Percentiles rank a stretch among this genome's conserved stretches.
phyloP scores from a whole-genome alignment of 352 stramenopile genomes.

The Peronospora destructor region DNA sequence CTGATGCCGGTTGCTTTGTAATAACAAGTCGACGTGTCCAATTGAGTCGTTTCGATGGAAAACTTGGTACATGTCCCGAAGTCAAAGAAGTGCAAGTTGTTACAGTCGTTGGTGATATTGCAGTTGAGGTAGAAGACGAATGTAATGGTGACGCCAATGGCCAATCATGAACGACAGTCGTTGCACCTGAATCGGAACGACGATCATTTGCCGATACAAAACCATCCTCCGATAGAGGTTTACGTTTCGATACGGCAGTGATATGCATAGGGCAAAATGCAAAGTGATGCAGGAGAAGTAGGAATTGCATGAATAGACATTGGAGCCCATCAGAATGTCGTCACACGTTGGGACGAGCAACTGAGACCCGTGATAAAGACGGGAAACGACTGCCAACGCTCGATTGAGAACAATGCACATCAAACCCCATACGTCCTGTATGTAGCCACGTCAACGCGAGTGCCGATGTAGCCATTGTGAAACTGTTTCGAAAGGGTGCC shows the following conservation, averaged over 20 bases:
- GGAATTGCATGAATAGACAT: background rate
- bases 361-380: slow-evolving; percentile 22
- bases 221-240: slow-evolving; percentile 8
- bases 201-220: slow-evolving; percentile 4
- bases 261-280: slow-evolving; percentile 32
- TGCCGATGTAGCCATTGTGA: slow-evolving; percentile 16
- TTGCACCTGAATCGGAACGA: slow-evolving; percentile 1
- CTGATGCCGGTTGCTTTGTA: slow-evolving; percentile 74
- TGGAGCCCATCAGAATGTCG: slow-evolving; percentile 15
- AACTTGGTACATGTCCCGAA: background rate
- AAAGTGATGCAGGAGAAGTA: slow-evolving; percentile 16
- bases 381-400: slow-evolving; percentile 31
- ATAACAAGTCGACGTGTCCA: slow-evolving; percentile 77
- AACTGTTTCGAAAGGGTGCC: background rate
- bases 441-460: background rate
- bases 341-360: slow-evolving; percentile 27
- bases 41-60: slow-evolving; percentile 32
- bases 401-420: slow-evolving; percentile 18
- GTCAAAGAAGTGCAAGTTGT: slow-evolving; percentile 6
- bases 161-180: slow-evolving; percentile 15
- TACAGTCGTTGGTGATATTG: slow-evolving; percentile 9
- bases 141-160: slow-evolving; percentile 9
- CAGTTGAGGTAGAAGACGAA: slow-evolving; percentile 10
- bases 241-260: slow-evolving; percentile 20
- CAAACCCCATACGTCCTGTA: background rate